phyloP scores from a whole-genome alignment of 345 rosid genomes.

The Gossypium rotundifolium region DNA sequence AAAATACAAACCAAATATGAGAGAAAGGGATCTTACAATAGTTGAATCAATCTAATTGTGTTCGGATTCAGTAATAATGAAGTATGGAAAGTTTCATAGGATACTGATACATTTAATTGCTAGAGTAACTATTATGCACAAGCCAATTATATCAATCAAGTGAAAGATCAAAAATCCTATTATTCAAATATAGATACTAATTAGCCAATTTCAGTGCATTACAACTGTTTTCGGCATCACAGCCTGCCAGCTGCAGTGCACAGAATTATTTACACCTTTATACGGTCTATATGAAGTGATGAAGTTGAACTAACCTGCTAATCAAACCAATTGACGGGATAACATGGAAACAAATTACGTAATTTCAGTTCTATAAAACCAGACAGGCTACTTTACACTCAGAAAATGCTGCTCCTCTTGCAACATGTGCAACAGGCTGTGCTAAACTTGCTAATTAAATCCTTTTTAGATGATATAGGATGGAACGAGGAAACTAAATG shows the following conservation, averaged over 20 bases:
- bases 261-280: not conserved
- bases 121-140: not conserved
- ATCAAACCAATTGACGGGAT: not conserved
- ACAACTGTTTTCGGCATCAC: not conserved
- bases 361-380: not conserved
- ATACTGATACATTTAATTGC: not conserved
- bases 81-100: not conserved
- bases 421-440: not conserved
- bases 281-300: not conserved
- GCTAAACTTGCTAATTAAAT: not conserved
- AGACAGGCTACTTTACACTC: not conserved
- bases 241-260: not conserved
- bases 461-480: not conserved
- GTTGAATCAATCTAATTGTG: not conserved
- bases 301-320: not conserved
- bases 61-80: not conserved
- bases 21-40: not conserved
- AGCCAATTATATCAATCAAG: not conserved
- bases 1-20: not conserved
- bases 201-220: not conserved
- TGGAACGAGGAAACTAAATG: not conserved
- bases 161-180: not conserved
- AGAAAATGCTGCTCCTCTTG: not conserved
- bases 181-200: not conserved
- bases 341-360: not conserved